Evolutionary conservation across 2,329 filamentous ascomycete species (phyloP).

Genomic region (Colletotrichum sp.): DNA sequence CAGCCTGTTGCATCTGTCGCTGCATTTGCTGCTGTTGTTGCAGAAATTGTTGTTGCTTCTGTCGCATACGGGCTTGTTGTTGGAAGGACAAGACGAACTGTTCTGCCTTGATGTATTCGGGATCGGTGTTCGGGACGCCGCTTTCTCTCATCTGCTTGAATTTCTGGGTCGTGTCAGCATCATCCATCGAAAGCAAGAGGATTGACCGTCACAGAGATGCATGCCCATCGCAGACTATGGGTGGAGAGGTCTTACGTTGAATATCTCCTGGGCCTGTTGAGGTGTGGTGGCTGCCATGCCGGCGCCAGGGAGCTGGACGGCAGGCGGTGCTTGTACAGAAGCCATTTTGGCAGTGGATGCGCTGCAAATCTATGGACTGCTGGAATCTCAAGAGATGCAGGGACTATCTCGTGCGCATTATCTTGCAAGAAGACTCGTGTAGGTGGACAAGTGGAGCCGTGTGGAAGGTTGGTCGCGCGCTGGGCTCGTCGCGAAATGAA

Average conservation of each 20-base stretch:
- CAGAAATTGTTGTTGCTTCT: constrained; percentile 48
- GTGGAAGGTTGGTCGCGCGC: constrained; percentile 18
- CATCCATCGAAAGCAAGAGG: background rate
- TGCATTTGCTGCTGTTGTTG: constrained; percentile 52
- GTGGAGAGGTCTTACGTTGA: constrained; percentile 54
- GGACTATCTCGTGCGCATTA: constrained; percentile 22
- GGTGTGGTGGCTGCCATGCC: constrained; percentile 73
- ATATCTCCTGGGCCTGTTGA: constrained; percentile 79
- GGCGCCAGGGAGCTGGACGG: constrained; percentile 69
- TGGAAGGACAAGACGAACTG: constrained; percentile 77
- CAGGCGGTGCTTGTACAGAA: constrained; percentile 76
- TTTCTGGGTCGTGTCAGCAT: constrained; percentile 61
- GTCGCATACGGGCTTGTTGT: constrained; percentile 64
- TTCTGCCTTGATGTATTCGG: constrained; percentile 84
- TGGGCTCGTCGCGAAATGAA: constrained; percentile 22
- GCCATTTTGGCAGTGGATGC: constrained; percentile 61
- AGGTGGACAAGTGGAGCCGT: constrained; percentile 14
- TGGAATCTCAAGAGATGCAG: constrained; percentile 21
- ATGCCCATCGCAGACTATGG: background rate
- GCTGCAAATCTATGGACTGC: constrained; percentile 20
- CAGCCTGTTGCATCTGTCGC: constrained; percentile 55
- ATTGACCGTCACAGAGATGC: background rate
- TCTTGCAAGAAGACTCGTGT: constrained; percentile 4
- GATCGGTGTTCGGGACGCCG: constrained; percentile 81
- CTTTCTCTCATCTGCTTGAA: constrained; percentile 87